Base-by-base conservation (phyloP, 2,329 filamentous ascomycete genomes). In the Graphium sp. region DNA sequence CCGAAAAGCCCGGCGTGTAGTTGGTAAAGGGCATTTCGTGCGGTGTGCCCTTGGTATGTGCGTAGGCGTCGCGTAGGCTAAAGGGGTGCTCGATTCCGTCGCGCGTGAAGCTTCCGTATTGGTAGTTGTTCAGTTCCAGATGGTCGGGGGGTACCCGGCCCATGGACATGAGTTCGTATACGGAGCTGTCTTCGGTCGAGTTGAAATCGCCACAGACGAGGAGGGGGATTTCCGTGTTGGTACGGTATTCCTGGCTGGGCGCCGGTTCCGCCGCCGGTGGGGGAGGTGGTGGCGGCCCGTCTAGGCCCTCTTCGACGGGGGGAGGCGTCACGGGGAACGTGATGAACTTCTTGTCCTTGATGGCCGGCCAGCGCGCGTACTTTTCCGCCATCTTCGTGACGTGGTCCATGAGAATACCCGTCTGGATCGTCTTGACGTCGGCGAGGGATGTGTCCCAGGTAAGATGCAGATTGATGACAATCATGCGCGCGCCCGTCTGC, bases 121-220 rank as follows among this genome's bases (percentile, higher is more conserved):
- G 76, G 44, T 80, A 76, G 35, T 67, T 74, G 34, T 66, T 70
- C 23, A 98, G 61, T 44, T 95, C 89, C 4, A 68, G 60, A 46
- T 98, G 87, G 30, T 80, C 69, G 28, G 78, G 76, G 8, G 73
- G 63, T 13, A 98, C 66, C 23, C 69, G 72, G 22, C 89, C 89
- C 45, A 77, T 73, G 3, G 79, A 74, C 39, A 98, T 70, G 24
- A 98, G 63, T 38, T 94, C 84, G 49, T 92, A 93, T 1, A 94
- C 85, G 24, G 83, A 84, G 29, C 84, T 94, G 31, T 81, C 75
- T 9, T 71, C 68, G 2, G 75, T 77, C 4, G 87, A 94, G 55
- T 98, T 98, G 62, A 94, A 92, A 50, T 98, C 89, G 41, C 87
- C 87, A 42, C 87, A 94, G 29, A 98, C 70, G 34, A 98, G 56